Base-by-base conservation (phyloP, 2,329 filamentous ascomycete species). In the Aspergillus tubingensis region DNA sequence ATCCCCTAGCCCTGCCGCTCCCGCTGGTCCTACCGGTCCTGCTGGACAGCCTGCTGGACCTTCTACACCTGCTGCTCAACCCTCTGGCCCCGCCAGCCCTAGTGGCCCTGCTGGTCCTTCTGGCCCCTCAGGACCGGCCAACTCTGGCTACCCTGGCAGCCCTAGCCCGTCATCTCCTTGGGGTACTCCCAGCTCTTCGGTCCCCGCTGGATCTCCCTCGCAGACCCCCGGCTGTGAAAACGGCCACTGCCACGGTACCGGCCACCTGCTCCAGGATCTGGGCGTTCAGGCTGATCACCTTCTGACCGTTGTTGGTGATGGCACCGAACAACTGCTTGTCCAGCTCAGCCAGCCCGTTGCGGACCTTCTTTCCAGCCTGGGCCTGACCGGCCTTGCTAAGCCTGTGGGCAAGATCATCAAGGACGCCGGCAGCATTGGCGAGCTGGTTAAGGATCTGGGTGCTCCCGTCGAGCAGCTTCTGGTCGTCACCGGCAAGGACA, bases 251-350 rank as follows among this genome's bases (percentile, higher is more conserved):
- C 65, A 66, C 23, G 65, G 65, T 27, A 67, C 65, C 43, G 72
- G 73, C 13, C 66, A 74, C 50, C 17, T 76, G 39, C 62, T 76
- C 27, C 69, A 73, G 67, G 66, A 67, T 39, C 64, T 74, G 50
- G 72, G 67, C 54, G 71, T 72, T 44, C 65, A 72, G 61, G 63
- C 70, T 58, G 62, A 74, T 62, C 66, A 71, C 62, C 63, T 71
- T 53, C 67, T 76, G 48, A 68, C 67, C 27, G 70, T 75, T 57
- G 65, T 65, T 19, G 73, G 72, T 43, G 61, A 65, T 30, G 67
- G 75, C 51, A 51, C 67, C 38, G 54, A 67, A 49, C 51, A 67
- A 52, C 68, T 74, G 52, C 69, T 74, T 39, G 65, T 74, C 55
- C 55, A 74, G 68, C 67, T 74, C 25, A 66, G 62, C 61, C 68